Percentiles rank a stretch among this genome's conserved stretches.
phyloP scores from a whole-genome alignment of 225 moss, liverwort and hornwort species.

The Neckera pumila region DNA sequence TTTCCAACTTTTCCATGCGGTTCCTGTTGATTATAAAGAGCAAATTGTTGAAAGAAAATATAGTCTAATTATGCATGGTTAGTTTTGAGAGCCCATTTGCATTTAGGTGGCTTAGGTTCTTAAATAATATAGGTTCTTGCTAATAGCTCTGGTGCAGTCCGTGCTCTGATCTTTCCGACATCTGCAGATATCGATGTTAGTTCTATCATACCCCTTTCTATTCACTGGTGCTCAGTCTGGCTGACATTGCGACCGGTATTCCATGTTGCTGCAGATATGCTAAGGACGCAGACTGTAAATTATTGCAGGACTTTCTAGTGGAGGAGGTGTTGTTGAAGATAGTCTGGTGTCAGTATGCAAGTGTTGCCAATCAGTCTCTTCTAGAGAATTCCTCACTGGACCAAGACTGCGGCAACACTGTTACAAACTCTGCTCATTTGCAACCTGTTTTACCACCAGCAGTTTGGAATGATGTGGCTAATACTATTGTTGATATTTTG shows the following conservation, averaged over 20 bases:
- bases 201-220: not conserved
- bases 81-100: not conserved
- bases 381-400: not conserved
- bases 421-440: not conserved
- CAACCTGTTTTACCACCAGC: conserved; percentile 13
- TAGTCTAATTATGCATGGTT: not conserved
- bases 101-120: not conserved
- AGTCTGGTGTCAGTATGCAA: conserved; percentile 68
- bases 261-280: conserved; percentile 35
- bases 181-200: not conserved
- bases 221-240: not conserved
- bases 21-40: not conserved
- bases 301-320: conserved; percentile 50
- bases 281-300: conserved; percentile 22
- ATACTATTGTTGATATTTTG: conserved; percentile 49
- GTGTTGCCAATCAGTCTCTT: not conserved
- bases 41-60: not conserved
- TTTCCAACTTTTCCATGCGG: not conserved
- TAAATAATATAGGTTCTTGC: not conserved
- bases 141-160: not conserved
- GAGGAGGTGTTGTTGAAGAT: conserved; percentile 64
- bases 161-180: not conserved
- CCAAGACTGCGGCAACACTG: not conserved
- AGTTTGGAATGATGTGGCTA: conserved; percentile 41
- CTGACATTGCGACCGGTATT: not conserved